Evolutionary conservation across 306 rosid species (phyloP).

Genomic region (Trichosanthes cucumerina): DNA sequence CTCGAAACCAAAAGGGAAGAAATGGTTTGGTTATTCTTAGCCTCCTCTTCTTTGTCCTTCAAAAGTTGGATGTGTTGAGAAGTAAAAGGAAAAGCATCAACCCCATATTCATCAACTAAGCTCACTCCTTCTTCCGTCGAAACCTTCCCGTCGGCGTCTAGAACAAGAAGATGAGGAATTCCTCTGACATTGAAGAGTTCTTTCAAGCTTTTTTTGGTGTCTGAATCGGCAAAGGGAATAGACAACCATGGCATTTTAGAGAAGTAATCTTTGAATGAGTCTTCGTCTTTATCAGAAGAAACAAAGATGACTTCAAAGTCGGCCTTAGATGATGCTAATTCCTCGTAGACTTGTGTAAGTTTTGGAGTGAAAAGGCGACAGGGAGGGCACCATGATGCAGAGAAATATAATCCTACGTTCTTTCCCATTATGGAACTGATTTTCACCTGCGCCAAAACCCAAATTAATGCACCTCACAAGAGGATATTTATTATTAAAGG

Average conservation of each 20-base stretch:
- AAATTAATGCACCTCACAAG: too few relatives aligned
- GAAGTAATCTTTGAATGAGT: conserved; percentile 43
- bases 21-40: not conserved
- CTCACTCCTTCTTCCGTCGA: not conserved
- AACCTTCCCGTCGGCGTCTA: not conserved
- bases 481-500: too few relatives aligned
- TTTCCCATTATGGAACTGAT: not conserved
- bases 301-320: conserved; percentile 53
- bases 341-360: conserved; percentile 39
- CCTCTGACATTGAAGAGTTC: conserved; percentile 32
- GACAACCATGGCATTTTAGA: conserved; percentile 76
- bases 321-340: conserved; percentile 25
- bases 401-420: conserved; percentile 26
- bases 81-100: conserved; percentile 39
- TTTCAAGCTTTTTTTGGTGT: conserved; percentile 29
- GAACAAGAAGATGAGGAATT: conserved; percentile 24
- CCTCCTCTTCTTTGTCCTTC: conserved; percentile 30
- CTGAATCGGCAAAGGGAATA: conserved; percentile 52
- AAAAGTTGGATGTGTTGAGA: conserved; percentile 32
- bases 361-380: conserved; percentile 45
- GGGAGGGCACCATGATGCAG: conserved; percentile 62
- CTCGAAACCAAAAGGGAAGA: conserved; percentile 23
- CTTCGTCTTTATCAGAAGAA: conserved; percentile 45
- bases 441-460: conserved; percentile 14
- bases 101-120: not conserved